These are phyloP conservation scores for Lobulomyces angularis DNA, from an alignment of 192 early-diverging fungal genomes.

Conservation along the genomic window DNA sequence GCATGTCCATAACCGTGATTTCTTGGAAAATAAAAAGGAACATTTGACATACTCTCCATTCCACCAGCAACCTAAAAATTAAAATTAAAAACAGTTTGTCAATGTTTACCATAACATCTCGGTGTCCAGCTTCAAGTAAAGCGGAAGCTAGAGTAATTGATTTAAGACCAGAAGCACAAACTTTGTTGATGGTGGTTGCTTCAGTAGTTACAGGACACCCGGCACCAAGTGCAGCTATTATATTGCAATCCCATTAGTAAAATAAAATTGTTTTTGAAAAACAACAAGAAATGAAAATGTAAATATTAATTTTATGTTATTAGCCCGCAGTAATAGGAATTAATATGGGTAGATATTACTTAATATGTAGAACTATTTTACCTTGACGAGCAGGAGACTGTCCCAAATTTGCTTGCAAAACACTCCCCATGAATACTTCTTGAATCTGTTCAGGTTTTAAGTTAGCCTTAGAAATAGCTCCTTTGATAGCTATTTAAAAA, in stretches of 20 bases:
- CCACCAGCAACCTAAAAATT: constrained; percentile 66
- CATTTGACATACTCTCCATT: constrained; percentile 95
- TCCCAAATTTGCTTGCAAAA: constrained; percentile 75
- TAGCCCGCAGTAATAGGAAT: too few relatives aligned
- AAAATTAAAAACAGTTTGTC: constrained; percentile 1
- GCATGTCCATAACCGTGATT: constrained; percentile 70
- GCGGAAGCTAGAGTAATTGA: constrained; percentile 85
- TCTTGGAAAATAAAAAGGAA: constrained; percentile 59
- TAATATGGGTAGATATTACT: too few relatives aligned
- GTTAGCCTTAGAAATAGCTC: constrained; percentile 68
- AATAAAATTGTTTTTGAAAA: too few relatives aligned
- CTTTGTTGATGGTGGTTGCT: constrained; percentile 96
- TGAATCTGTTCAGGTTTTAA: constrained; percentile 72
- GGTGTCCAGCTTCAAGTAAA: constrained; percentile 62
- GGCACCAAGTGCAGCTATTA: constrained; percentile 72
- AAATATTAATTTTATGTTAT: too few relatives aligned
- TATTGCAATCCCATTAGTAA: too few relatives aligned
- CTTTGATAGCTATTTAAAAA: constrained; percentile 58
- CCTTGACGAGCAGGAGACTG: constrained; percentile 91
- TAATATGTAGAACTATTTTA: too few relatives aligned
- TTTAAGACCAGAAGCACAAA: constrained; percentile 98
- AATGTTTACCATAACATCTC: constrained; percentile 71
- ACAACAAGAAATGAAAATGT: too few relatives aligned
- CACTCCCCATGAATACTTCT: constrained; percentile 94
- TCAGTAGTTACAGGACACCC: constrained; percentile 71